Evolutionary conservation across 2,329 filamentous ascomycete species (phyloP).

Genomic region (Diaporthe helianthi): DNA sequence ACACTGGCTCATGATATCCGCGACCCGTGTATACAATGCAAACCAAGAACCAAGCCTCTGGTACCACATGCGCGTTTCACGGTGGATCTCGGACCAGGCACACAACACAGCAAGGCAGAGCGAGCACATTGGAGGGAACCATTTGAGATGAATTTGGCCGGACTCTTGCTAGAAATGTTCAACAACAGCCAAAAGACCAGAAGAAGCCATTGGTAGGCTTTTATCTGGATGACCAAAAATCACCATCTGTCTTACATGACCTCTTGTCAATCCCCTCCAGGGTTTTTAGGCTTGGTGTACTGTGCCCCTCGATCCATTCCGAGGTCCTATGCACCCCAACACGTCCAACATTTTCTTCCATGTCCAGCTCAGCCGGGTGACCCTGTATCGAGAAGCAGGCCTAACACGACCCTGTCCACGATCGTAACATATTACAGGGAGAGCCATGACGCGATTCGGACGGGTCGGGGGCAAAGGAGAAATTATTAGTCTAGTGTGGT

Average conservation of each 20-base stretch:
- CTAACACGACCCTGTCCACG: conserved; percentile 4
- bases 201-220: neutral
- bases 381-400: conserved; percentile 8
- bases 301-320: neutral
- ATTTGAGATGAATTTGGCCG: conserved; percentile 25
- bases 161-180: conserved; percentile 23
- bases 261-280: conserved; percentile 17
- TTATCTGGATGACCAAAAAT: too few species aligned
- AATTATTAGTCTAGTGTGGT: conserved; percentile 53
- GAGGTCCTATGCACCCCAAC: conserved; percentile 27
- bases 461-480: conserved; percentile 40
- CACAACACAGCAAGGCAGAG: neutral
- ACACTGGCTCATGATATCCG: neutral
- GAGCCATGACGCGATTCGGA: conserved; percentile 15
- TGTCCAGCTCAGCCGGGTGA: conserved; percentile 22
- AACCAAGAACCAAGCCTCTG: too few species aligned
- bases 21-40: neutral
- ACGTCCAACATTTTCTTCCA: conserved; percentile 6
- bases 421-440: conserved; percentile 25
- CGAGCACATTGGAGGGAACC: conserved; percentile 4
- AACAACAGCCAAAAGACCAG: conserved; percentile 8
- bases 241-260: neutral
- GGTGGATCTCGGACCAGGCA: neutral
- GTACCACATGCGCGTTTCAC: neutral
- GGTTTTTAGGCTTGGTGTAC: conserved; percentile 1